phyloP scores from a whole-genome alignment of 257 asterid species.

The Solanum tarapatanum region DNA sequence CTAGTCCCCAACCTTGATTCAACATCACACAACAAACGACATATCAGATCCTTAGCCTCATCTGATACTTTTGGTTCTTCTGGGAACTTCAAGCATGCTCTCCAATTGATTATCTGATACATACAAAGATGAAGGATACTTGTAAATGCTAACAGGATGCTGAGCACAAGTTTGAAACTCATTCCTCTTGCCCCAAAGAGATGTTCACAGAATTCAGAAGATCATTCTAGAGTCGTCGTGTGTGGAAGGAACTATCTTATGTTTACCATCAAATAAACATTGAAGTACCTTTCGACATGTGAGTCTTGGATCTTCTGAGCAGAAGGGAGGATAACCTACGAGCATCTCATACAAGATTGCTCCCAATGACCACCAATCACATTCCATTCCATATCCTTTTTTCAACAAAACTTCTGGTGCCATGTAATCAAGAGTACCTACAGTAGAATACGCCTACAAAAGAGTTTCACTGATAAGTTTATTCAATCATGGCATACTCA shows the following conservation, averaged over 20 bases:
- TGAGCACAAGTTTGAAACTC: neutral
- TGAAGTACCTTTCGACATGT: constrained; percentile 86
- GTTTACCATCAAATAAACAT: neutral
- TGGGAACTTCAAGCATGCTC: constrained; percentile 82
- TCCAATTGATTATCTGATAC: constrained; percentile 82
- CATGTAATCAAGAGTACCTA: constrained; percentile 97
- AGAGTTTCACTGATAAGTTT: neutral
- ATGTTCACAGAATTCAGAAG: neutral
- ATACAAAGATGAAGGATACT: neutral
- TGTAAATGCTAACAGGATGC: neutral
- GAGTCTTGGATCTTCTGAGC: constrained; percentile 96
- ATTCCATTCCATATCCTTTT: constrained; percentile 96
- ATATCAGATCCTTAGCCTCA: constrained; percentile 85
- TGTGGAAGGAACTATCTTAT: neutral
- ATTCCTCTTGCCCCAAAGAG: neutral
- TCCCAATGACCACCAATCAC: constrained; percentile 99
- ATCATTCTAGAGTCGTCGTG: neutral
- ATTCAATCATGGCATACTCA: neutral
- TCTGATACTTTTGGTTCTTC: constrained; percentile 78
- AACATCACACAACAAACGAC: constrained; percentile 78
- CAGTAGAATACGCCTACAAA: constrained; percentile 90
- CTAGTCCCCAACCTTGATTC: constrained; percentile 88
- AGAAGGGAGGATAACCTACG: constrained; percentile 90
- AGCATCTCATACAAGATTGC: constrained; percentile 95
- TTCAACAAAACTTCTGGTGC: constrained; percentile 93